Base-by-base conservation (phyloP, 768 basidiomycete genomes). In the Rhizopogon salebrosus region DNA sequence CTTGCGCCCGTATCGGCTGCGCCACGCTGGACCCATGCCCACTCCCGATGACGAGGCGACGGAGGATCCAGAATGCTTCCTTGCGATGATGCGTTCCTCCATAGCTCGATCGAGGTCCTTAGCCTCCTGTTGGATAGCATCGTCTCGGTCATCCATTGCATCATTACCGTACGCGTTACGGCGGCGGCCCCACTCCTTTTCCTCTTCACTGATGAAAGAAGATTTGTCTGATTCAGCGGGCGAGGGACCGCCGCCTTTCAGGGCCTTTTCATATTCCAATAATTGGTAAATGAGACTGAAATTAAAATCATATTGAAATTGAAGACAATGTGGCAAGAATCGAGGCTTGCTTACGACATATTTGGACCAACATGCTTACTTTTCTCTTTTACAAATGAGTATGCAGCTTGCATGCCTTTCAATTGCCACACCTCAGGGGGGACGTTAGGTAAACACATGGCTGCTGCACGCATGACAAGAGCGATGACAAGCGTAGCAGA, bases 381-480 rank as follows among this genome's bases (percentile, higher is more conserved):
- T 74, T 90, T 93, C 64, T 85, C 80, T 70, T 95, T 94, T 39
- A 95, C 92, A 71, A 82, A 95, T 42, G 85, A 72, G 69, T 95
- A 95, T 24, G 93, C 89, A 36, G 82, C 87, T 64, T 95, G 90
- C 90, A 92, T 92, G 48, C 92, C 90, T 57, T 84, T 84, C 56
- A 92, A 74, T 8, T 81, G 79, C 84, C 85, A 87, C 6, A 92
- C 80, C 57, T 89, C 83, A 37, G 86, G 77, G 13, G 87, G 83
- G 22, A 89, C 88, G 38, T 73, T 74, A 13, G 85, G 73, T 11
- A 80, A 81, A 56, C 76, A 77, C 41, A 80, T 75, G 42, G 85
- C 83, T 26, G 92, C 90, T n/a, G 92, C 89, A 48, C 91, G 83
- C 92, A 95, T 95, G 57, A 94, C 90, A 52, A 94, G 79, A 35